phyloP scores from a whole-genome alignment of 139 green algal species.

The Picochlorum sp. region DNA sequence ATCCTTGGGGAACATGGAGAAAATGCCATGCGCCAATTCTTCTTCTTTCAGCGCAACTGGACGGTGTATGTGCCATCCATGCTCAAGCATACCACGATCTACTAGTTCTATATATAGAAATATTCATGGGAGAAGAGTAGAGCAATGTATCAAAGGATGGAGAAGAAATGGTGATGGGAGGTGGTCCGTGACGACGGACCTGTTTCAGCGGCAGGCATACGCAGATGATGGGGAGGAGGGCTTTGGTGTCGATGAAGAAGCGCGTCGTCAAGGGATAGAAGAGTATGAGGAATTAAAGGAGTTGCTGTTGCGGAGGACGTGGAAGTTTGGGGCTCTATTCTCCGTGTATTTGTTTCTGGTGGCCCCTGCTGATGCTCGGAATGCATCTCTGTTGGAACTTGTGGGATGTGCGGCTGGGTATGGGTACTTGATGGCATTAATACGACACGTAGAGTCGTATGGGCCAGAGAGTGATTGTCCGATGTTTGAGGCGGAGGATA shows the following conservation, averaged over 20 bases:
- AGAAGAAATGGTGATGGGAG: too few relatives aligned
- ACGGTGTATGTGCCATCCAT: too few relatives aligned
- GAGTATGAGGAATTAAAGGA: slow-evolving; percentile 56
- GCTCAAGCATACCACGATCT: too few relatives aligned
- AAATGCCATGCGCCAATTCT: too few relatives aligned
- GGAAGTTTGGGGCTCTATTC: slow-evolving; percentile 47
- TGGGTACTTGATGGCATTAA: slow-evolving; percentile 46
- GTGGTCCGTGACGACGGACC: too few relatives aligned
- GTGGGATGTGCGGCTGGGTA: slow-evolving; percentile 40
- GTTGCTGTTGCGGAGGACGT: slow-evolving; percentile 41
- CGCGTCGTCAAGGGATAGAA: slow-evolving; percentile 12
- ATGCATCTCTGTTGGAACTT: slow-evolving; percentile 43
- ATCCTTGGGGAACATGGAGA: too few relatives aligned
- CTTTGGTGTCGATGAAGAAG: slow-evolving; percentile 2
- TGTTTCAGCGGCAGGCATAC: too few relatives aligned
- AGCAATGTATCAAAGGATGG: too few relatives aligned
- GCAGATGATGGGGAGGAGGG: too few relatives aligned
- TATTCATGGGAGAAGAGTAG: too few relatives aligned
- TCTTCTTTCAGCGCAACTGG: too few relatives aligned
- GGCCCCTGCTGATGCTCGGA: slow-evolving; percentile 21
- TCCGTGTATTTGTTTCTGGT: slow-evolving; percentile 50
- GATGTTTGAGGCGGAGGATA: slow-evolving; percentile 39
- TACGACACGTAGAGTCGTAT: slow-evolving; percentile 43
- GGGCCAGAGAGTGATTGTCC: slow-evolving; percentile 30
- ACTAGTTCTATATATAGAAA: too few relatives aligned